Conservation (phyloP, 768 basidiomycete species). For the Naematelia encephala region DNA sequence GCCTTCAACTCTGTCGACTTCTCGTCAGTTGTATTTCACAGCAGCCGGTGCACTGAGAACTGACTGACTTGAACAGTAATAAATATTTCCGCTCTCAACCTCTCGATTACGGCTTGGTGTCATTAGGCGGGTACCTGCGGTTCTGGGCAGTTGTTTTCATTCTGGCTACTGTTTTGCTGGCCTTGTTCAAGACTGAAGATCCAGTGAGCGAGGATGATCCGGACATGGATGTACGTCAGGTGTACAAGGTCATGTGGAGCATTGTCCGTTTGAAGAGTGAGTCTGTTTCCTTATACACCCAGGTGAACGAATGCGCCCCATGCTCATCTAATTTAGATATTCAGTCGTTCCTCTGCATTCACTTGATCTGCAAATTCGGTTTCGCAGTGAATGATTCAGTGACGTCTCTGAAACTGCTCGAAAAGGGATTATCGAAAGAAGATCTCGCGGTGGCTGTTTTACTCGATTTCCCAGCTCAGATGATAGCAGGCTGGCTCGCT, state of each 20-base stretch:
- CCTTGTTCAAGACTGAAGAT: slow-evolving; percentile 87
- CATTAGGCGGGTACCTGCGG: slow-evolving; percentile 73
- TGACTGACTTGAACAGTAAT: slow-evolving; percentile 47
- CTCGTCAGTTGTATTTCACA: slow-evolving; percentile 60
- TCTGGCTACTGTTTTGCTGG: slow-evolving; percentile 79
- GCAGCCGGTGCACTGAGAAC: too few relatives aligned
- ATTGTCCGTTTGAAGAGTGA: slow-evolving; percentile 86
- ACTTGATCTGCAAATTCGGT: slow-evolving; percentile 88
- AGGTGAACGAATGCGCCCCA: not conserved
- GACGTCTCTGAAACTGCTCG: slow-evolving; percentile 87
- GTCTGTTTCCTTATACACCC: slow-evolving; percentile 43
- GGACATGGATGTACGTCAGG: slow-evolving; percentile 83
- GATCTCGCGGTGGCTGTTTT: slow-evolving; percentile 93
- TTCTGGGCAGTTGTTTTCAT: slow-evolving; percentile 83
- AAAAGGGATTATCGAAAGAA: slow-evolving; percentile 92
- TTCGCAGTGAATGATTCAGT: slow-evolving; percentile 91
- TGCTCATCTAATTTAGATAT: slow-evolving; percentile 70
- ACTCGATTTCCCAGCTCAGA: slow-evolving; percentile 97
- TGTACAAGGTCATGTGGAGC: slow-evolving; percentile 91
- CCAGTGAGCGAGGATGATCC: slow-evolving; percentile 66
- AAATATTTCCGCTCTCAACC: slow-evolving; percentile 54
- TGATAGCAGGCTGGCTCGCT: slow-evolving; percentile 87
- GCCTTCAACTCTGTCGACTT: slow-evolving; percentile 95
- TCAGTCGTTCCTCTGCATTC: slow-evolving; percentile 77
- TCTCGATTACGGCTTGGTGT: slow-evolving; percentile 52